Base-by-base conservation (phyloP, 306 rosid genomes). In the Cotoneaster glaucophyllus region DNA sequence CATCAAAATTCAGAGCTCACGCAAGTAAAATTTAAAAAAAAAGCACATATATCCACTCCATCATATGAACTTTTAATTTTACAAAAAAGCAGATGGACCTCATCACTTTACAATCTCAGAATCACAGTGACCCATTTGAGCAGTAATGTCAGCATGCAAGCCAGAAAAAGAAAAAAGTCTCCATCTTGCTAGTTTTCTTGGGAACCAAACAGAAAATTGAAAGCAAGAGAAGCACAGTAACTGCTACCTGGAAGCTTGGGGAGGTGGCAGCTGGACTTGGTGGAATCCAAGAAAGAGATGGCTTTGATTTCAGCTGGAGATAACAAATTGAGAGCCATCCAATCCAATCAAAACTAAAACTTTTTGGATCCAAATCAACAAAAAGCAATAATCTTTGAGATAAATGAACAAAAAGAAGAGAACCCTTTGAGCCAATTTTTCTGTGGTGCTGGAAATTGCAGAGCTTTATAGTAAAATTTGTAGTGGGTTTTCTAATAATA, bases 301-400 rank as follows among this genome's bases (percentile, higher is more conserved):
- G 90, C 91, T 80, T 90, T 96, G 43, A 90, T 80, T 82, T 96
- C 98, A 86, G 96, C 78, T 43, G 96, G 92, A 64, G 93, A 83
- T 43, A 84, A 45, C 57, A 92, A 61, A 79, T 92, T 92, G 76
- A 90, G 76, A 81, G 99, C 93, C 99, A 96, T 91, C 48, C 11
- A 25, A 70, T 25, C 53, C 91, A 97, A 96, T 91, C 48, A 10
- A 25, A 70, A 37, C 37, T 67, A 67, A 67, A 67, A 61, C 41
- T n/a, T 62, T 43, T 57, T 43, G 28, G 71, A 26, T 14, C 65
- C 54, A 70, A 76, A 71, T 26, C 32, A 29, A 65, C 82, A 43
- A 65, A 65, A 70, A 50, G 45, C 25, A 31, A 62, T 17, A 41
- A 41, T 26, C 4, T 58, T 34, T 32, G 21, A 19, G 64, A 6